phyloP scores from a whole-genome alignment of 1,284 basidiomycete genomes.

The Trametes sp. region DNA sequence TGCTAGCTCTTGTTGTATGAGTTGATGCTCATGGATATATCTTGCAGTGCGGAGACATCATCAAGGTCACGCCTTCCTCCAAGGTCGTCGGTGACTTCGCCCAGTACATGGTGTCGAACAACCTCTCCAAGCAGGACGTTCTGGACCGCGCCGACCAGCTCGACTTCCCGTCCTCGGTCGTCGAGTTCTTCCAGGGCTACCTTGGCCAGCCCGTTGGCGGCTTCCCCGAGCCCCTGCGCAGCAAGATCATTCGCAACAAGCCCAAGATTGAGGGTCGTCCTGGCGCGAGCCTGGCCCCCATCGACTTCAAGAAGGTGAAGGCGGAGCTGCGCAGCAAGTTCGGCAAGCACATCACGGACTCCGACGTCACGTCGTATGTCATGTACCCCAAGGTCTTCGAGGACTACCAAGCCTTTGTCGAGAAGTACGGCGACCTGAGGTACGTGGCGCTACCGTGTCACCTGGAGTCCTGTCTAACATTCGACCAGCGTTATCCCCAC shows the following conservation, averaged over 20 bases:
- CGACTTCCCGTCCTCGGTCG: constrained; percentile 97
- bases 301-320: constrained; percentile 98
- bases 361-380: constrained; percentile 94
- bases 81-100: constrained; percentile 99
- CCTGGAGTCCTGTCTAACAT: not conserved
- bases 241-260: constrained; percentile 93
- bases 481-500: constrained; percentile 85
- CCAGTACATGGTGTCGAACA: constrained; percentile 98
- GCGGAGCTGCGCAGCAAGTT: constrained; percentile 92
- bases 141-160: constrained; percentile 86
- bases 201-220: constrained; percentile 97
- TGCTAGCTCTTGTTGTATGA: not conserved
- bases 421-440: constrained; percentile 96
- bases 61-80: constrained; percentile 99
- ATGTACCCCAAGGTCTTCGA: constrained; percentile 99
- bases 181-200: constrained; percentile 98
- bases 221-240: constrained; percentile 96
- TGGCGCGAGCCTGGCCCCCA: constrained; percentile 84
- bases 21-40: not conserved
- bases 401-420: constrained; percentile 94
- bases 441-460: constrained; percentile 38
- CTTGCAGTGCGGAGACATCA: constrained; percentile 91
- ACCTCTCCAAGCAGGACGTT: constrained; percentile 88
- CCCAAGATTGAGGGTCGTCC: constrained; percentile 94
- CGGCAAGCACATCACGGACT: constrained; percentile 92